Conservation (phyloP, 2,329 filamentous ascomycete species). For the Penicillium sp. region DNA sequence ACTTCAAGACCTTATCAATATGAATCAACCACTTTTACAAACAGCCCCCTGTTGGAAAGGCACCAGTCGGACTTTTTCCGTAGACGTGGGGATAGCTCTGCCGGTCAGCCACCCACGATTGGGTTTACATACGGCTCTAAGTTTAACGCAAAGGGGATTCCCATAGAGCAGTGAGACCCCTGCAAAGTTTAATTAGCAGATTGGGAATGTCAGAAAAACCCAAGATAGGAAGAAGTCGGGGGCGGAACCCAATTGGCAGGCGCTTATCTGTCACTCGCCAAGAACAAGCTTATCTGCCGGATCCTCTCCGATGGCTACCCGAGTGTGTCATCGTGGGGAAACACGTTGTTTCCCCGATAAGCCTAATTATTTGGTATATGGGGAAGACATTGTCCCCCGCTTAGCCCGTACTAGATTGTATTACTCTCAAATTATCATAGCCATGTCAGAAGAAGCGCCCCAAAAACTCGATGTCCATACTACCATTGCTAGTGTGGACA, state of each 20-base stretch:
- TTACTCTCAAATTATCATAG: neutral
- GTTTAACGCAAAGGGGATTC: neutral
- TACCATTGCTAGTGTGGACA: constrained; percentile 26
- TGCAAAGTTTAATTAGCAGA: constrained; percentile 3
- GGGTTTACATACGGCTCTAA: neutral
- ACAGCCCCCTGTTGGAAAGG: neutral
- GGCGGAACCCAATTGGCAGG: neutral
- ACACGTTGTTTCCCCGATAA: neutral
- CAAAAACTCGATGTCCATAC: constrained; percentile 17
- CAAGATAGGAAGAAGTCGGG: constrained; percentile 4
- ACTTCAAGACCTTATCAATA: neutral
- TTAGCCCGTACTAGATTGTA: neutral
- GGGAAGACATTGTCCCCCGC: neutral
- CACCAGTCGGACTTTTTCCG: neutral
- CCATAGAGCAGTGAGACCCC: neutral
- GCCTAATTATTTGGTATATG: constrained; percentile 1
- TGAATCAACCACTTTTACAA: neutral
- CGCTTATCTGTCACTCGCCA: constrained; percentile 1
- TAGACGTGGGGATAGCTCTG: neutral
- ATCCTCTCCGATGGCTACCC: neutral
- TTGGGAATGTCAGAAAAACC: constrained; percentile 1
- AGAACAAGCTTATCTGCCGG: neutral
- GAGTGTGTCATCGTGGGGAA: constrained; percentile 5
- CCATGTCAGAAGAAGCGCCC: constrained; percentile 12
- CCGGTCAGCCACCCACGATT: neutral